Evolutionary conservation across 2,329 filamentous ascomycete species (phyloP).

Genomic region (Aspergillus cejpii): DNA sequence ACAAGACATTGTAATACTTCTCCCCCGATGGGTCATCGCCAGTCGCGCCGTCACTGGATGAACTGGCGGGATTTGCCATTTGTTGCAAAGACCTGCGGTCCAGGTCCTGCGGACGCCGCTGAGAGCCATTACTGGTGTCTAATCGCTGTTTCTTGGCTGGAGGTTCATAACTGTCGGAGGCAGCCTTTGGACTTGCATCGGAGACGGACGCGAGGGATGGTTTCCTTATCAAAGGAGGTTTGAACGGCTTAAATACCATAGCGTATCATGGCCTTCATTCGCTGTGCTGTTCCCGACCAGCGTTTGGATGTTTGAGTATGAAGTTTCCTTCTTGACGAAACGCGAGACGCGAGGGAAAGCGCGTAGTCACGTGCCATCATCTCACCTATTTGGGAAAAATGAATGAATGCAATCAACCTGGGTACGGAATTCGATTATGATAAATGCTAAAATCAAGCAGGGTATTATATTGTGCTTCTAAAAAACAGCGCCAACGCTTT

Average conservation of each 20-base stretch:
- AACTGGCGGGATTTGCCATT: slow-evolving; percentile 22
- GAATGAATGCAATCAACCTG: no score
- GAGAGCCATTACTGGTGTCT: slow-evolving; percentile 9
- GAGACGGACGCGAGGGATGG: slow-evolving; percentile 5
- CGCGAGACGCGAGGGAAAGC: not conserved
- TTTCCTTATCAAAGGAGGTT: slow-evolving; percentile 40
- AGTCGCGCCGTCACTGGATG: not conserved
- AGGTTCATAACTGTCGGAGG: slow-evolving; percentile 11
- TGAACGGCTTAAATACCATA: slow-evolving; percentile 45
- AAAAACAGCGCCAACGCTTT: no score
- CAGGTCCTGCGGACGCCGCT: slow-evolving; percentile 8
- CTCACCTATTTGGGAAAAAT: no score
- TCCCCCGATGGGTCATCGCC: slow-evolving; percentile 21
- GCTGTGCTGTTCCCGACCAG: not conserved
- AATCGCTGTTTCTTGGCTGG: slow-evolving; percentile 37
- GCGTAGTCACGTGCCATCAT: not conserved
- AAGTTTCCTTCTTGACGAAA: not conserved
- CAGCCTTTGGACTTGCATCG: not conserved
- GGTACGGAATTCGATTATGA: no score
- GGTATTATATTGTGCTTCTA: no score
- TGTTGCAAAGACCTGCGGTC: slow-evolving; percentile 30
- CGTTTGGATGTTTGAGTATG: not conserved
- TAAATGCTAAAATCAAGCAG: no score
- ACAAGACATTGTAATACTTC: slow-evolving; percentile 44
- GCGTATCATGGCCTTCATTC: slow-evolving; percentile 5